Base-by-base conservation (phyloP, 768 basidiomycete species). In the Tricholoma flavovirens region DNA sequence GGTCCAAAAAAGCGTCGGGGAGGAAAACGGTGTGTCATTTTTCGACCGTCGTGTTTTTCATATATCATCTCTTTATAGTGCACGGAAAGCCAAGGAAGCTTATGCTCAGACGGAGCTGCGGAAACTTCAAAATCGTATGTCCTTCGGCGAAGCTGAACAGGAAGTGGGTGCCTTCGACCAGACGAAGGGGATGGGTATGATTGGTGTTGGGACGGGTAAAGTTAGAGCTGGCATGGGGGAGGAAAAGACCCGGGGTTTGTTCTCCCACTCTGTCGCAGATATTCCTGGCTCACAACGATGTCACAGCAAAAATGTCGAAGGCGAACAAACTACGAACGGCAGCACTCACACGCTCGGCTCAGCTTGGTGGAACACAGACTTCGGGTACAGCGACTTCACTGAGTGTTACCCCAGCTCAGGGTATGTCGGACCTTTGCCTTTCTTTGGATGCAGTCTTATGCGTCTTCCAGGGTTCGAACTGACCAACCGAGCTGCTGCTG, bases 161-260 rank as follows among this genome's bases (percentile, higher is more conserved):
- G 97, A 99, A 69, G 90, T 95, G 43, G 96, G 94, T 15, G 91
- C 94, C 30, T 95, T 93, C 63, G 97, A 97, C 73, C 87, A 98
- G 75, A 95, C 94, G n/a, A 91, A 93, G 76, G 97, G 97, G 5
- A 71, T 98, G 67, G 97, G 97, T 58, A 98, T 99, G 95, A 91
- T 98, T 59, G 93, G 94, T 36, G 79, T 79, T 53, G 77, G 84
- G 15, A 86, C 88, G 5, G 97, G 97, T 21, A 91, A 93, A 69
- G 89, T 99, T 51, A 79, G 97, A 53, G 93, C 93, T 11, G 87
- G 87, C 26, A 69, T 84, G 51, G 93, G 89, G 52, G 95, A 98
- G 68, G 82, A 88, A 42, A 93, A 93, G 75, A 95, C 87, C 74
- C 85, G 87, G 76, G 94, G 95, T 95, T 61, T 59, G 83, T 71